Evolutionary conservation across 2,329 filamentous ascomycete species (phyloP), one percentile per base, ranked within the genome.

Genomic region (Sporothrix luriei): DNA sequence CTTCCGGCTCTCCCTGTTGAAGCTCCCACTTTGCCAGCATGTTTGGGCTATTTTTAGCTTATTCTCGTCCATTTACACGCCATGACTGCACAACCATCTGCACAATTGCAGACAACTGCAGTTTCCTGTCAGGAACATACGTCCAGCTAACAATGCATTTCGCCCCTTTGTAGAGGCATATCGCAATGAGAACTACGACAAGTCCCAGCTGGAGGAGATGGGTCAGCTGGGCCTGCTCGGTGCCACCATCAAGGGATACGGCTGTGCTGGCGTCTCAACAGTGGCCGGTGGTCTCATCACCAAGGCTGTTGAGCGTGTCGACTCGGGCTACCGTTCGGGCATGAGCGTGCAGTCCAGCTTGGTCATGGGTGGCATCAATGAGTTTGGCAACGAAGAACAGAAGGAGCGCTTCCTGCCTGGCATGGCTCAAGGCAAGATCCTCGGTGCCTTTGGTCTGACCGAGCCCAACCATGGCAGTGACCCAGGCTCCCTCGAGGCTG

Each of bases 381-480:
- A 94, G 74, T 94, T 93, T 75, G 92, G 92, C 11, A 88, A 90
- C 19, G 80, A 88, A 75, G 92, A 95, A 80, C 88, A 91, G 76
- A 96, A 95, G 79, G 89, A 95, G 72, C 90, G 87, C 74, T 92
- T 91, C 75, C 81, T 96, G 16, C 91, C 91, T 0, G 83, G 84
- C 19, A 87, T 96, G 84, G 92, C 91, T 4, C 90, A 90, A 78
- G 92, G 92, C 26, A 88, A 91, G 77, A 77, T 93, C 7, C 78
- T 94, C 11, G 92, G 92, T 52, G 92, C 90, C 73, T 96, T 96
- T 78, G 92, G 92, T 29, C 81, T 96, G 74, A 96, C 92, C 0
- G 92, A 96, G 79, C 92, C 92, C 57, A 94, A 96, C 79, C 92
- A 96, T 78, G 92, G 92, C 72, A 93, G 90, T 66, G 92, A 96